phyloP scores from a whole-genome alignment of 2,329 filamentous ascomycete genomes.

The Lecanosticta acicola region DNA sequence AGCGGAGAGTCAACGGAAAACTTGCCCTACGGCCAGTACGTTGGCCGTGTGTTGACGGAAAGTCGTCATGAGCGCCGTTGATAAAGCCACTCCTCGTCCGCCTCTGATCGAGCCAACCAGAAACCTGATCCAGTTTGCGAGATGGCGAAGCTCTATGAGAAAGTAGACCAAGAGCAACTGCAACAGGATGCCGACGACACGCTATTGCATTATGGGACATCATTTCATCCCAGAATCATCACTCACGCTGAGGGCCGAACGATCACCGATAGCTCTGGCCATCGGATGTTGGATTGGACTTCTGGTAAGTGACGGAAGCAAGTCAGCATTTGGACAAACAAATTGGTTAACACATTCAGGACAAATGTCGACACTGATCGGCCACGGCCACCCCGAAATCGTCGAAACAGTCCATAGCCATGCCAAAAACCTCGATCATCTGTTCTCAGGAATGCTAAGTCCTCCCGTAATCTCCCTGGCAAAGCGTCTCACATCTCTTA shows the following conservation, averaged over 20 bases:
- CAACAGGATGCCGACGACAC: constrained; percentile 15
- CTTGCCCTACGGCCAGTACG: too few species aligned
- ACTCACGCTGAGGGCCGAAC: constrained; percentile 16
- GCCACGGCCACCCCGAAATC: constrained; percentile 55
- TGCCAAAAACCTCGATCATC: constrained; percentile 51
- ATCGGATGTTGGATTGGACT: constrained; percentile 53
- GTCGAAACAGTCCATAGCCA: constrained; percentile 49
- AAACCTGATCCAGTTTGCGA: too few species aligned
- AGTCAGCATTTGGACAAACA: neutral
- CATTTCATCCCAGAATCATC: constrained; percentile 21
- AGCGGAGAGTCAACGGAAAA: too few species aligned
- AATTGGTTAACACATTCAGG: constrained; percentile 31
- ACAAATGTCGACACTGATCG: constrained; percentile 56
- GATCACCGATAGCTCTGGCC: constrained; percentile 16
- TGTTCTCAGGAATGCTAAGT: constrained; percentile 55
- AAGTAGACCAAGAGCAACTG: constrained; percentile 14
- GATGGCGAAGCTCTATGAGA: constrained; percentile 16
- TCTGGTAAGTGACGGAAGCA: constrained; percentile 31
- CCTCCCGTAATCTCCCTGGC: constrained; percentile 53
- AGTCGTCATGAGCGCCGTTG: too few species aligned
- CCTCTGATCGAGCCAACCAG: too few species aligned
- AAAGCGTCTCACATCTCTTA: constrained; percentile 45
- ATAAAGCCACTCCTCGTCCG: too few species aligned
- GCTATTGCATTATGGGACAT: constrained; percentile 18
- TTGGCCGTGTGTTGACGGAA: too few species aligned